A percentile compares a stretch with the other conserved stretches of the same genome.
Evolutionary conservation across 257 asterid species (phyloP).

Genomic region (Echites panduratus): DNA sequence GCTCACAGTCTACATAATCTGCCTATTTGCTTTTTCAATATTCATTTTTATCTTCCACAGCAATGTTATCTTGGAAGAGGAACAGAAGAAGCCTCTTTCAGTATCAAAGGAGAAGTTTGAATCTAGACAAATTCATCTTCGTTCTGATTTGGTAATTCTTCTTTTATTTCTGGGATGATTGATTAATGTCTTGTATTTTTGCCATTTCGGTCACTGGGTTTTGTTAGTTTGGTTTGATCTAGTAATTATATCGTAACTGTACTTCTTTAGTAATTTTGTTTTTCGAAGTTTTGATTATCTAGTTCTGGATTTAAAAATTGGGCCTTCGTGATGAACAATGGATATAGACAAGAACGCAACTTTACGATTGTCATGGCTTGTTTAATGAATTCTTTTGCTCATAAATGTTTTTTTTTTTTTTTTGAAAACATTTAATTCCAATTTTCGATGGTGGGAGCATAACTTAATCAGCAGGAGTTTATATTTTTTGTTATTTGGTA

Average conservation of each 20-base stretch:
- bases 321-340: background rate
- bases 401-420: background rate
- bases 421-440: too few species aligned
- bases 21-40: slow-evolving; percentile 55
- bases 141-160: background rate
- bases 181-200: background rate
- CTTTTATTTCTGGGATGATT: background rate
- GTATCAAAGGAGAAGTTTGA: slow-evolving; percentile 22
- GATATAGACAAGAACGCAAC: background rate
- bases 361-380: background rate
- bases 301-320: background rate
- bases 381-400: background rate
- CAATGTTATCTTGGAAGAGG: slow-evolving; percentile 55
- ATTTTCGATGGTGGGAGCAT: too few species aligned
- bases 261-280: background rate
- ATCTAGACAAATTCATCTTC: slow-evolving; percentile 31
- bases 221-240: background rate
- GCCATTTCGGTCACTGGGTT: slow-evolving; percentile 1
- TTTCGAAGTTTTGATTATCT: slow-evolving; percentile 3
- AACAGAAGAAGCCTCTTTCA: slow-evolving; percentile 30
- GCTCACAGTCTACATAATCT: slow-evolving; percentile 39
- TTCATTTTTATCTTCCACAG: slow-evolving; percentile 52
- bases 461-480: background rate
- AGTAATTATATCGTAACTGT: too few species aligned
- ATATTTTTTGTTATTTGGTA: background rate